These are phyloP conservation scores for Conticribra guillardii DNA, from an alignment of 108 stramenopile species.

Conservation along the genomic window DNA sequence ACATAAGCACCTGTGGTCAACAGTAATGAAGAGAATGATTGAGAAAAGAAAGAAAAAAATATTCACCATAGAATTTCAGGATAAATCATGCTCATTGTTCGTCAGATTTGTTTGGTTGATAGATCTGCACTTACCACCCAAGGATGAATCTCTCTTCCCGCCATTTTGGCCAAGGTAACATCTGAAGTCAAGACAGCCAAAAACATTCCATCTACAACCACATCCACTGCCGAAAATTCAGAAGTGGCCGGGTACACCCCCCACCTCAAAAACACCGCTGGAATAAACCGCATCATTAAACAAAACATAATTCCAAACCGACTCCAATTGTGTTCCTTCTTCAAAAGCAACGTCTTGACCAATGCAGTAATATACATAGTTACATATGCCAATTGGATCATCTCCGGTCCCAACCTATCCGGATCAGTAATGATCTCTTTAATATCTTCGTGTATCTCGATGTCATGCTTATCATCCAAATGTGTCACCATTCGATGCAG, in stretches of 20 bases:
- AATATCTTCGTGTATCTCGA: constrained; percentile 54
- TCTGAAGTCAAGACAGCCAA: constrained; percentile 86
- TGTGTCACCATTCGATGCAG: constrained; percentile 51
- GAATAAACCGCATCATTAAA: constrained; percentile 78
- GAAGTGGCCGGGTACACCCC: constrained; percentile 42
- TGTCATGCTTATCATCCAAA: constrained; percentile 49
- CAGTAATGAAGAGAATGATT: neutral
- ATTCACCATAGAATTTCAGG: too few relatives aligned
- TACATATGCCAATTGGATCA: constrained; percentile 67
- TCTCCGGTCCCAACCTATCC: constrained; percentile 55
- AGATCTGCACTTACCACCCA: constrained; percentile 67
- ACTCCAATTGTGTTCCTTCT: constrained; percentile 77
- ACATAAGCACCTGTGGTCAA: constrained; percentile 57
- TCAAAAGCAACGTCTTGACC: constrained; percentile 62
- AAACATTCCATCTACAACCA: constrained; percentile 87
- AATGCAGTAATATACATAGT: constrained; percentile 68
- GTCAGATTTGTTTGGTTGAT: too few relatives aligned
- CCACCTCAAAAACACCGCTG: constrained; percentile 70
- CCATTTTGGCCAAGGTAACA: constrained; percentile 89
- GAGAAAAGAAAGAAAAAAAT: too few relatives aligned
- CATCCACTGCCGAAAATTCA: constrained; percentile 55
- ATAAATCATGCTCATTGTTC: too few relatives aligned
- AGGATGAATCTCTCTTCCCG: constrained; percentile 88
- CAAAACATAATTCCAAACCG: constrained; percentile 78
- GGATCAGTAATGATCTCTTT: constrained; percentile 61